Base-by-base conservation (phyloP, 768 basidiomycete genomes). In the Phylloporus sp. region DNA sequence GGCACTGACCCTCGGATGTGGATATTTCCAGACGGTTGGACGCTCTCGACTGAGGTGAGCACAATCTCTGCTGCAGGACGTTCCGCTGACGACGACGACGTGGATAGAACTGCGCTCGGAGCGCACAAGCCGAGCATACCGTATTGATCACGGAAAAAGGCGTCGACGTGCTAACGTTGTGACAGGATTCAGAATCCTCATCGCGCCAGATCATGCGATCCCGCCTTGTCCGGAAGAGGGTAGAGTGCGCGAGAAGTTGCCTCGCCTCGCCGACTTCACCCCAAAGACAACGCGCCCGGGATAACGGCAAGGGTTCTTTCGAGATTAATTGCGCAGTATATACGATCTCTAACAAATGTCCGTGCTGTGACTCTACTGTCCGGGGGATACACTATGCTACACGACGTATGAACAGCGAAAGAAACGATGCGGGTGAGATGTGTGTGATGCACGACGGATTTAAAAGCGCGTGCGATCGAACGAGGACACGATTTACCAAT, bases 21-120 rank as follows among this genome's bases (percentile, higher is more conserved):
- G 79, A 78, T 90, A 47, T 94, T 89, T 64, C 88, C 88, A 3
- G 93, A 95, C 60, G 90, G 88, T 21, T 95, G 93, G 93, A 92
- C 90, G 3, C 82, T 86, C n/a, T 86, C 87, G 1, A 92, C 91
- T 0, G 82, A 87, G 72, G 92, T 82, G 59, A 44, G 78, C 23
- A n/a, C n/a, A 27, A 35, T 15, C 34, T 2, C 14, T 13, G 3
- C 23, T 36, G 10, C 14, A 17, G 26, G 22, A n/a, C 29, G 40
- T 22, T 27, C 15, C 0, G 13, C 37, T 56, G 29, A 58, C 26
- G 3, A 4, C 22, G 38, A 39, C 18, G 37, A 24, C 8, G 24
- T 48, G n/a, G n/a, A n/a, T n/a, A 91, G 88, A 85, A 84, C 46
- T 87, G 88, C 40, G 87, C 86, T 1, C 75, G 90, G 22, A 79